Percentiles rank a stretch among this genome's conserved stretches.
Conservation (phyloP, 306 rosid species). For the Canavalia ensiformis region DNA sequence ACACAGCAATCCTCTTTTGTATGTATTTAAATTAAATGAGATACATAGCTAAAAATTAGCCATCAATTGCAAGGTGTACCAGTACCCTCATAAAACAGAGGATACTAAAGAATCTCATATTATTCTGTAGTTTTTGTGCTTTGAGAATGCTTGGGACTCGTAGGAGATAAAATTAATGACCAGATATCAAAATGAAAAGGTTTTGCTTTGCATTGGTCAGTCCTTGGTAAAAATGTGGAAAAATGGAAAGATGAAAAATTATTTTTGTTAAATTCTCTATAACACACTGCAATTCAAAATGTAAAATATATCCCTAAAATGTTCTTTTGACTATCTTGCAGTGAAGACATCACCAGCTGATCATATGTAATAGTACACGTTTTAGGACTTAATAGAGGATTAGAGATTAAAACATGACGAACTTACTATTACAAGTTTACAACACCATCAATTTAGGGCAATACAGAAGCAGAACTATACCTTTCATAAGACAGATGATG, state of each 20-base stretch:
- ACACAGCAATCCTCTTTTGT: neutral
- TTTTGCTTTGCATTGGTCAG: neutral
- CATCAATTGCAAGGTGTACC: neutral
- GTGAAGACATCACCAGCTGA: constrained; percentile 16
- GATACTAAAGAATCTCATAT: neutral
- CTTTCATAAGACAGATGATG: constrained; percentile 86
- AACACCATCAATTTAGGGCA: neutral
- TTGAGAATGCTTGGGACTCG: neutral
- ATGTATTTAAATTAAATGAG: neutral
- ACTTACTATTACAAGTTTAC: constrained; percentile 15
- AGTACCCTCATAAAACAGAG: constrained; percentile 9
- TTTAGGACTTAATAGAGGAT: constrained; percentile 8
- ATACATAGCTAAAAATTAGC: neutral
- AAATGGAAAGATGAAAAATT: neutral
- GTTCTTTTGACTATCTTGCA: constrained; percentile 4
- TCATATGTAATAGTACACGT: neutral
- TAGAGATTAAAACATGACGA: constrained; percentile 1
- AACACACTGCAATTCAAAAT: constrained; percentile 1
- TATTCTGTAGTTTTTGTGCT: neutral
- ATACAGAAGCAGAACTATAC: constrained; percentile 62
- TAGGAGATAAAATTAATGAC: constrained; percentile 23
- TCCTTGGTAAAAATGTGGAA: constrained; percentile 2
- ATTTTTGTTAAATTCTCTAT: constrained; percentile 1
- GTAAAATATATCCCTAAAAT: constrained; percentile 8
- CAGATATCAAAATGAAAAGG: constrained; percentile 1